Evolutionary conservation across 1,139 yeast species (phyloP).

Genomic region (Taiozyma sp.): DNA sequence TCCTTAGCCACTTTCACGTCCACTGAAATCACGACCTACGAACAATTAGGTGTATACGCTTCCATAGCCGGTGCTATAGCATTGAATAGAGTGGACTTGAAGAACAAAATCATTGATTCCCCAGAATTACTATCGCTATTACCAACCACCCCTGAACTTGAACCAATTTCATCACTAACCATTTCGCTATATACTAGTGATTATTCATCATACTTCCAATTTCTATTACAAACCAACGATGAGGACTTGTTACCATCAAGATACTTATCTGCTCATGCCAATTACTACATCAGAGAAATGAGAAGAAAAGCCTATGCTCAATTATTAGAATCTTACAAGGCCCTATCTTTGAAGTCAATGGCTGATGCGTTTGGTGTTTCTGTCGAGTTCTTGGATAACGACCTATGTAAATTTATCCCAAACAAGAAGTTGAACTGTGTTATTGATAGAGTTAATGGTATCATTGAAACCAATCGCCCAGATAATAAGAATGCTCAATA

Average conservation of each 20-base stretch:
- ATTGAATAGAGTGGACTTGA: conserved; percentile 79
- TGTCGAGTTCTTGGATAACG: conserved; percentile 75
- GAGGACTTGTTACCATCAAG: conserved; percentile 67
- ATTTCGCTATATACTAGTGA: conserved; percentile 88
- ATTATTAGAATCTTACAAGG: conserved; percentile 88
- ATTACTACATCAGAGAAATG: conserved; percentile 84
- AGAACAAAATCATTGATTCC: conserved; percentile 81
- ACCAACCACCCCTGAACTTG: conserved; percentile 65
- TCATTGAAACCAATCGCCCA: conserved; percentile 92
- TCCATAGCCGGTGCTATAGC: conserved; percentile 80
- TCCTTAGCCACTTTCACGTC: conserved; percentile 94
- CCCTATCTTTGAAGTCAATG: conserved; percentile 86
- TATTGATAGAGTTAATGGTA: conserved; percentile 92
- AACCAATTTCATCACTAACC: conserved; percentile 78
- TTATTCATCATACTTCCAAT: conserved; percentile 74
- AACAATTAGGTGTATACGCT: conserved; percentile 85
- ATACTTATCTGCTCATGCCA: conserved; percentile 73
- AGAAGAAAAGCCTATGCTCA: conserved; percentile 95
- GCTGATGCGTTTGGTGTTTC: conserved; percentile 89
- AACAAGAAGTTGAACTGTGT: conserved; percentile 92
- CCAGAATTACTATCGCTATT: conserved; percentile 86
- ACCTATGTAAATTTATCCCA: conserved; percentile 86
- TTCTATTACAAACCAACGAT: conserved; percentile 74
- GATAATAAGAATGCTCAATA: conserved; percentile 95
- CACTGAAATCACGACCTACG: conserved; percentile 87